These are phyloP conservation scores for Hanseniaspora lindneri DNA, from an alignment of 805 yeast species.

Conservation along the genomic window DNA sequence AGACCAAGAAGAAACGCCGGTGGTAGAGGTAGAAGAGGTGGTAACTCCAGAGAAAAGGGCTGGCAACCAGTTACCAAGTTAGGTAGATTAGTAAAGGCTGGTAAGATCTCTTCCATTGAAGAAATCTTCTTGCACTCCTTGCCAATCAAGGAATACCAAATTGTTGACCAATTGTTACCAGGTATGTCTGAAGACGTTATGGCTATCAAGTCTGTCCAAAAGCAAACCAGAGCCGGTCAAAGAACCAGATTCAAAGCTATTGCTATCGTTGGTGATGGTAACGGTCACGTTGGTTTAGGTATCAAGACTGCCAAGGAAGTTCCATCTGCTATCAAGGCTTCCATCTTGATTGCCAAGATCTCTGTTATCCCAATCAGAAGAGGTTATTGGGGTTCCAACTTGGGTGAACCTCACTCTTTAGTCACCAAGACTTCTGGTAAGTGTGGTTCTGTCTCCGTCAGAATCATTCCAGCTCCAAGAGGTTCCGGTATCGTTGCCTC, in stretches of 20 bases:
- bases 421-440: constrained; percentile 97
- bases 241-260: constrained; percentile 99
- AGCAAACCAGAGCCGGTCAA: constrained; percentile 99
- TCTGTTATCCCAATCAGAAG: constrained; percentile 99
- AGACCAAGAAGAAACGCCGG: constrained; percentile 49
- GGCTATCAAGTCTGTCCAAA: constrained; percentile 99
- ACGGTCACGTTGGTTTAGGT: constrained; percentile 99
- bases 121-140: constrained; percentile 98
- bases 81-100: constrained; percentile 99
- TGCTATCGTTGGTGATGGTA: constrained; percentile 97
- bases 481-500: constrained; percentile 99
- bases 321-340: constrained; percentile 99
- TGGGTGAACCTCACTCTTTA: constrained; percentile 98
- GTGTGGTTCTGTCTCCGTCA: constrained; percentile 98
- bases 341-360: constrained; percentile 97
- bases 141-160: constrained; percentile 99
- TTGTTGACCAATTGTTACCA: constrained; percentile 93
- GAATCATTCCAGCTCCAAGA: constrained; percentile 99
- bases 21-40: constrained; percentile 49
- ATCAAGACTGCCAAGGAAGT: constrained; percentile 99
- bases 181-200: constrained; percentile 94
- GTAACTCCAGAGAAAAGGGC: constrained; percentile 89
- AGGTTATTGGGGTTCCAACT: constrained; percentile 99
- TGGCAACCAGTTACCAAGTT: constrained; percentile 99
- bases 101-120: constrained; percentile 91